phyloP scores from a whole-genome alignment of 352 stramenopile genomes.

The Pythium aristosporum region DNA sequence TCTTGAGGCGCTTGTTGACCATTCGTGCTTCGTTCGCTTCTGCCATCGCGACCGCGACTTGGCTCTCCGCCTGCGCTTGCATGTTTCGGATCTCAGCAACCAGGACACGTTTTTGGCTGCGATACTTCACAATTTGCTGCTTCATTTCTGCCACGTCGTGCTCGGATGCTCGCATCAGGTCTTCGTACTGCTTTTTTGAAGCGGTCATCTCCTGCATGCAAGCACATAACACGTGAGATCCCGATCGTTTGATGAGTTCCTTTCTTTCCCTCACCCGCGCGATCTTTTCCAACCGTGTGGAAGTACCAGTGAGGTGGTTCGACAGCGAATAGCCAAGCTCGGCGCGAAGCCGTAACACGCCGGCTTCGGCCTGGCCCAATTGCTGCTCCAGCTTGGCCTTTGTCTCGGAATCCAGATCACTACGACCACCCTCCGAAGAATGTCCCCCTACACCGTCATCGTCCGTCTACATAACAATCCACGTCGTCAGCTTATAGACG shows the following conservation, averaged over 20 bases:
- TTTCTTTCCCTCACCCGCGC: conserved; percentile 35
- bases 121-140: conserved; percentile 75
- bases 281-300: conserved; percentile 72
- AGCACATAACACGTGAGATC: neutral
- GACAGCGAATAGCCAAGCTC: conserved; percentile 75
- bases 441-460: conserved; percentile 40
- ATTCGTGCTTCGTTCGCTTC: conserved; percentile 85
- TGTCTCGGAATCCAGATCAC: conserved; percentile 49
- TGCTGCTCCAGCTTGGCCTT: conserved; percentile 63
- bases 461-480: conserved; percentile 40
- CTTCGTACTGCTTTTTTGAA: conserved; percentile 72
- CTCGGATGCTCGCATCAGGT: conserved; percentile 51
- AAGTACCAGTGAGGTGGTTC: conserved; percentile 73
- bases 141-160: conserved; percentile 57
- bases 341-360: conserved; percentile 65
- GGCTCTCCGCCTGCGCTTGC: conserved; percentile 67
- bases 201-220: conserved; percentile 52
- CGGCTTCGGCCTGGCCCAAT: conserved; percentile 67
- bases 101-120: conserved; percentile 73
- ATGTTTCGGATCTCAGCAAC: conserved; percentile 80
- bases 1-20: conserved; percentile 81
- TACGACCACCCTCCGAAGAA: conserved; percentile 11
- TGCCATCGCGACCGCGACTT: conserved; percentile 79
- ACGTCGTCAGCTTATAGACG: neutral
- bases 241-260: neutral